phyloP scores from a whole-genome alignment of 2,329 filamentous ascomycete genomes.

The Karstenula rhodostoma region DNA sequence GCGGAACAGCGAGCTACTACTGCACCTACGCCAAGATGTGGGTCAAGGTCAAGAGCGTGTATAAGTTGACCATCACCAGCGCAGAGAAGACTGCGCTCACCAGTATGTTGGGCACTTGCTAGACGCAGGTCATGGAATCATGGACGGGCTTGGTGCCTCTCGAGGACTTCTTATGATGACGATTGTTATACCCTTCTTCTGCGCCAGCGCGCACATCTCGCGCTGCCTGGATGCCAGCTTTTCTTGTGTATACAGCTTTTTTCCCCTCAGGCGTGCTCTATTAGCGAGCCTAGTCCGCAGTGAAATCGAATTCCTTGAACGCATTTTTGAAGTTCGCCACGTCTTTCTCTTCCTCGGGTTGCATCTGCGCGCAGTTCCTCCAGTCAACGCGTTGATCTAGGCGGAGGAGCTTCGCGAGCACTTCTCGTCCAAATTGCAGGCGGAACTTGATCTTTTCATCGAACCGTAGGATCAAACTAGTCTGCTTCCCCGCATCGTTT shows the following conservation, averaged over 20 bases:
- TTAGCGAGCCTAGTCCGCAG: constrained; percentile 41
- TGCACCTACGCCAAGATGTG: constrained; percentile 82
- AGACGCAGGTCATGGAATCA: neutral
- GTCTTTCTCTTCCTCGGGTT: constrained; percentile 80
- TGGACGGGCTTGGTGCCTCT: neutral
- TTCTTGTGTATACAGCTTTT: constrained; percentile 1
- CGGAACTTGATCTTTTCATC: constrained; percentile 80
- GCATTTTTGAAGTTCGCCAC: constrained; percentile 79
- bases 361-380: constrained; percentile 81
- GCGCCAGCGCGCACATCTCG: neutral
- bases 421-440: constrained; percentile 86
- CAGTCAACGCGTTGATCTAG: constrained; percentile 82
- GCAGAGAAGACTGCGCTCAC: constrained; percentile 75
- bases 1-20: constrained; percentile 64
- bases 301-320: constrained; percentile 90
- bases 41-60: constrained; percentile 80
- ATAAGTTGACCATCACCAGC: constrained; percentile 71
- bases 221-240: neutral
- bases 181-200: neutral
- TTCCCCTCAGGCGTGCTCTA: no score
- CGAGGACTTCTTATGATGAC: neutral
- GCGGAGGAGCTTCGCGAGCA: constrained; percentile 85
- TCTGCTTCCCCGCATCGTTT: constrained; percentile 64
- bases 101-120: constrained; percentile 72
- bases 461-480: constrained; percentile 77